phyloP scores from a whole-genome alignment of 2,329 filamentous ascomycete genomes.

The Botryotinia calthae region DNA sequence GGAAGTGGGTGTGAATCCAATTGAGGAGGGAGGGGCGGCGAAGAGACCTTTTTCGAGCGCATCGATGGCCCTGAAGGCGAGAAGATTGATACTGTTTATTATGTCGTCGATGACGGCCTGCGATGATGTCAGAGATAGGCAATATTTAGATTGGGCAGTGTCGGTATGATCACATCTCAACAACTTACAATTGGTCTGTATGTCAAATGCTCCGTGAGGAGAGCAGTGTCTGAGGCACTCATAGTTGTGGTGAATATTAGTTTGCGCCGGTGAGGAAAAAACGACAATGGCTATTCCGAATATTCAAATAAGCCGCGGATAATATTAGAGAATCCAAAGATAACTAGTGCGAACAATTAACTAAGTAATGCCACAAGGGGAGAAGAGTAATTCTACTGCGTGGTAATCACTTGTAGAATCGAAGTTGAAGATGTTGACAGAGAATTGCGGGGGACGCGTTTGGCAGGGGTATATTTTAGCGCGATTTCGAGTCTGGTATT shows the following conservation, averaged over 20 bases:
- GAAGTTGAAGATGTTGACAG: slow-evolving; percentile 6
- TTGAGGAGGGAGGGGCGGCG: slow-evolving; percentile 65
- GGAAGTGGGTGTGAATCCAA: slow-evolving; percentile 69
- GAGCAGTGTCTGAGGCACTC: slow-evolving; percentile 48
- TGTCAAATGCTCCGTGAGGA: slow-evolving; percentile 93
- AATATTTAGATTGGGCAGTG: slow-evolving; percentile 9
- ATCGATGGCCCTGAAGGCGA: slow-evolving; percentile 85
- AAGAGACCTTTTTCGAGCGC: slow-evolving; percentile 82
- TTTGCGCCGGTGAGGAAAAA: neutral
- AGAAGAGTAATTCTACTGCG: neutral
- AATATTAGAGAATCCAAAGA: neutral
- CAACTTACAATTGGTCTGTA: slow-evolving; percentile 83
- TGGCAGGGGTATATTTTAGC: slow-evolving; percentile 4
- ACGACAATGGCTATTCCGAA: no score
- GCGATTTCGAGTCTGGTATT: neutral
- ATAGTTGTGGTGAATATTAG: slow-evolving; percentile 21
- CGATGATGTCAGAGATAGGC: slow-evolving; percentile 19
- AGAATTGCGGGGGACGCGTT: slow-evolving; percentile 19
- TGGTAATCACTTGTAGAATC: neutral
- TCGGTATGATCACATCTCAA: neutral
- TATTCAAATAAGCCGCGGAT: neutral
- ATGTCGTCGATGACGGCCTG: slow-evolving; percentile 96
- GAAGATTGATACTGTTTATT: slow-evolving; percentile 92
- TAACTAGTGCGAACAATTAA: neutral
- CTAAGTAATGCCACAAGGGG: neutral